Base-by-base conservation (phyloP, 345 rosid genomes). In the Arabis alpina region DNA sequence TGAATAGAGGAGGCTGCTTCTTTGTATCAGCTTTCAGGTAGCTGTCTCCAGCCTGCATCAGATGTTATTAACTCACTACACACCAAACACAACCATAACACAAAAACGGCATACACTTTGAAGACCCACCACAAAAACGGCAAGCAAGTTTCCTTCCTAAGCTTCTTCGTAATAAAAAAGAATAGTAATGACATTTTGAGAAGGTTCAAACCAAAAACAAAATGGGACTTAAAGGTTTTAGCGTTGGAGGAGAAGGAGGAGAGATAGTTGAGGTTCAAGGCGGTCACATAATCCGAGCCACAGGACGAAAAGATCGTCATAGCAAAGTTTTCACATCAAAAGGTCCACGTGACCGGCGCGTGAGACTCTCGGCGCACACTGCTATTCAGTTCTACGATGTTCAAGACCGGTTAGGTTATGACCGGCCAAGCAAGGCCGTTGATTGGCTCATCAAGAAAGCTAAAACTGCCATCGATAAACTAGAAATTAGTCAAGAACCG, bases 391-490 rank as follows among this genome's bases (percentile, higher is more conserved):
- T 90, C 75, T 90, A 88, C 74, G 97, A 88, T 72, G 95, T 88
- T 65, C 93, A 91, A 81, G 97, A 85, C 82, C 80, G 97, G 73
- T 77, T 91, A 50, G 94, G 94, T 54, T 90, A 83, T 37, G 94
- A 90, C 80, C 77, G 94, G 37, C 97, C 97, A 23, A 88, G 97
- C 73, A 91, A 88, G 77, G 95, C 97, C 11, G 92, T 91, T 6
- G 97, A 91, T 47, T 91, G 97, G 97, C 89, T 91, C 52, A 91
- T 91, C 64, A 84, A 78, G 71, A 88, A 90, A 70, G 97, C 97
- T 0, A 88, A 86, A 70, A 55, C 90, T 2, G 78, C 93, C 32
- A 90, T 90, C 19, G 97, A 90, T 76, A 83, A 84, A 76, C 91
- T 91, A 27, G 81, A 84, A 19, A 79, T 74, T 82, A 57, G 73